Evolutionary conservation across 169 alveolate species (phyloP), one percentile per base, ranked within the genome.

Genomic region (Theileria luwenshuni): DNA sequence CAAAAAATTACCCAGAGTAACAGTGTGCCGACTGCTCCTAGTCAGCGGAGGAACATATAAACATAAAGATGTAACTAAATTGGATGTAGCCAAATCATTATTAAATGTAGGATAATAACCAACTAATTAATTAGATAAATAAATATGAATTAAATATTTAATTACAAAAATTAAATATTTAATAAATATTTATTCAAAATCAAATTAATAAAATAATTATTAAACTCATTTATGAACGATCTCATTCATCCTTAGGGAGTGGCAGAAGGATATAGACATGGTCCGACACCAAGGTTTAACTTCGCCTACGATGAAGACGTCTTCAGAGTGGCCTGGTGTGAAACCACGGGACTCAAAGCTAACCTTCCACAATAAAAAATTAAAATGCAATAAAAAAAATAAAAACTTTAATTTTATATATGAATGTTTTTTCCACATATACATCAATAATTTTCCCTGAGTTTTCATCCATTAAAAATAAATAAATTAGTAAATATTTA

Each of bases 211-310:
- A 7, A 38, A 38, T 5, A 38, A 7, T 38, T 7, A 38, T 7
- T 38, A 7, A 38, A 28, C 25, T 5, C 35, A 21, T 17, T 6
- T n/a, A n/a, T n/a, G n/a, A n/a, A n/a, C n/a, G n/a, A n/a, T n/a
- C n/a, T n/a, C n/a, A n/a, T n/a, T n/a, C n/a, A n/a, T n/a, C n/a
- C n/a, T 32, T 67, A 81, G 33, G 94, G 94, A 19, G 63, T 90
- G 30, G 94, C 93, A 43, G 81, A 74, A 48, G 93, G 91, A 38
- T 90, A 90, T 73, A 72, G 94, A 61, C 93, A 90, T 43, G 94
- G 94, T 5, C 94, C 94, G 21, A 84, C 92, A 17, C 94, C 94
- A 7, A 73, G 93, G 75, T 67, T 90, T 60, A 91, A 83, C 83
- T 90, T 90, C 41, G 84, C 93, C n/a, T 84, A 85, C 61, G 94